phyloP scores from a whole-genome alignment of 306 rosid genomes.

The Gleditsia sinensis region DNA sequence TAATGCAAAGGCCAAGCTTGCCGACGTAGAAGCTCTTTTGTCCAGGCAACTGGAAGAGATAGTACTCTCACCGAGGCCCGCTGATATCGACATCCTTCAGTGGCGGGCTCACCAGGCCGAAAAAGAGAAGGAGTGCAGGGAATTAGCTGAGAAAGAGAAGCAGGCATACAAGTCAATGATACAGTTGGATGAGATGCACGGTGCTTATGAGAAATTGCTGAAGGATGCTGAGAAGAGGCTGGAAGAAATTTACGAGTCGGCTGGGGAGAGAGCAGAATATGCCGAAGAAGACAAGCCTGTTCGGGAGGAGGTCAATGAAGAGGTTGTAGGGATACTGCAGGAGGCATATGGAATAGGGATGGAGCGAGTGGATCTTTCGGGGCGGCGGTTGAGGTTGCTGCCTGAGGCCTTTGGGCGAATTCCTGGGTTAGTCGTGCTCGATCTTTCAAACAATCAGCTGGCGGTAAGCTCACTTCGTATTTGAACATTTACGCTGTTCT shows the following conservation, averaged over 20 bases:
- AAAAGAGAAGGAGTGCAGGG: slow-evolving; percentile 52
- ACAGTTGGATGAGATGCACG: slow-evolving; percentile 84
- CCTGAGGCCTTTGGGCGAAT: slow-evolving; percentile 77
- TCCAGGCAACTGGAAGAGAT: slow-evolving; percentile 67
- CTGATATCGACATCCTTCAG: slow-evolving; percentile 53
- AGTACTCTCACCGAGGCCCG: slow-evolving; percentile 62
- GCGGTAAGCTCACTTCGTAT: slow-evolving; percentile 42
- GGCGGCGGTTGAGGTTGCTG: slow-evolving; percentile 50
- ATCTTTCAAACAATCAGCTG: slow-evolving; percentile 71
- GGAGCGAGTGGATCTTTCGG: slow-evolving; percentile 64
- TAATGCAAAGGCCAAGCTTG: slow-evolving; percentile 54
- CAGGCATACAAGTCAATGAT: slow-evolving; percentile 50
- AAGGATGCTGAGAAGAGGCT: slow-evolving; percentile 79
- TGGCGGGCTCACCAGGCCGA: slow-evolving; percentile 63
- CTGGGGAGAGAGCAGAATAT: slow-evolving; percentile 11
- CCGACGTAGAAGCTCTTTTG: slow-evolving; percentile 55
- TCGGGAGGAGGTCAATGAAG: slow-evolving; percentile 50
- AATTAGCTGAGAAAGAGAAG: slow-evolving; percentile 60
- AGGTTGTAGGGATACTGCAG: slow-evolving; percentile 66
- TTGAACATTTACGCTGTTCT: not conserved
- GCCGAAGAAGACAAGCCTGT: not conserved
- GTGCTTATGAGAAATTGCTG: slow-evolving; percentile 68
- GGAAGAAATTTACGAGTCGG: slow-evolving; percentile 69
- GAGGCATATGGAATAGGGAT: slow-evolving; percentile 60
- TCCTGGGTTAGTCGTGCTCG: slow-evolving; percentile 57